A percentile compares a stretch with the other conserved stretches of the same genome.
phyloP scores from a whole-genome alignment of 768 basidiomycete species.

The Mycena filopes region DNA sequence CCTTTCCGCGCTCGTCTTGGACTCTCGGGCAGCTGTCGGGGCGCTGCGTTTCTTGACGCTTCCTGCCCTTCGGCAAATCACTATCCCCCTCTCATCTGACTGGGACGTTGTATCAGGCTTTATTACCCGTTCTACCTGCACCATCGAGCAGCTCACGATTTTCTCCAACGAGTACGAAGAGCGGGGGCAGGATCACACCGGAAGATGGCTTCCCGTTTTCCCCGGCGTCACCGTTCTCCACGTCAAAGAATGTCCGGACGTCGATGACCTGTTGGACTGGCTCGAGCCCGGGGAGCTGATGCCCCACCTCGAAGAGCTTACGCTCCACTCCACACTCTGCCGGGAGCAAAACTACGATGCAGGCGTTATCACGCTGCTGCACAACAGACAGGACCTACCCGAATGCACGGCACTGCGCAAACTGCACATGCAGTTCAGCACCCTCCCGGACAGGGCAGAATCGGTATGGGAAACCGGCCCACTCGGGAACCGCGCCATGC shows the following conservation, averaged over 20 bases:
- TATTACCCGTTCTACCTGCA: conserved; percentile 1
- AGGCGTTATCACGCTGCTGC: background rate
- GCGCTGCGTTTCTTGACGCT: background rate
- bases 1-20: background rate
- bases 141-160: background rate
- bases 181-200: background rate
- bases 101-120: background rate
- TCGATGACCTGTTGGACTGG: background rate
- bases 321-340: background rate
- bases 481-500: too few species aligned
- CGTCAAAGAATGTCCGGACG: background rate
- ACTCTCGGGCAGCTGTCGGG: background rate
- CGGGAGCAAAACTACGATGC: background rate
- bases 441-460: background rate
- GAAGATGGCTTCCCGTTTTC: background rate
- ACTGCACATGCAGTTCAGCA: background rate
- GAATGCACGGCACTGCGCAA: background rate
- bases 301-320: background rate
- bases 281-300: background rate
- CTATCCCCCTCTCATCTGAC: background rate
- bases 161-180: background rate
- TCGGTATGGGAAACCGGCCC: too few species aligned
- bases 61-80: background rate
- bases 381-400: background rate
- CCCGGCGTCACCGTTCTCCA: background rate